Conservation (phyloP, 805 yeast genomes). For the Ogataea trehalophila region DNA sequence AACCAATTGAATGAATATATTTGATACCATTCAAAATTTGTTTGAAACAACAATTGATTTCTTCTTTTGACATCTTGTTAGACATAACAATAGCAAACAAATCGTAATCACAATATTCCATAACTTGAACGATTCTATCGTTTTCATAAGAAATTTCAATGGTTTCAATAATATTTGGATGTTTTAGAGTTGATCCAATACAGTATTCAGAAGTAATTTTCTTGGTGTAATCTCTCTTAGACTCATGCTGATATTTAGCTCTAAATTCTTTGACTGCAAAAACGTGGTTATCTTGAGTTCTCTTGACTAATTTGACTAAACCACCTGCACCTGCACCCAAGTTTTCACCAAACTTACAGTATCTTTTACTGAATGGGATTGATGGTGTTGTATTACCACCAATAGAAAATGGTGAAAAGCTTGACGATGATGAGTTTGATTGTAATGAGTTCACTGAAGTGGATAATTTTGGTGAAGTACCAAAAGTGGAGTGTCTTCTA, state of each 20-base stretch:
- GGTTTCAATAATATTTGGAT: slow-evolving; percentile 87
- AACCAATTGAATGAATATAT: slow-evolving; percentile 78
- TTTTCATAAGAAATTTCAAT: slow-evolving; percentile 87
- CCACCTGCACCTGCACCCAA: slow-evolving; percentile 97
- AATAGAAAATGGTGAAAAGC: slow-evolving; percentile 21
- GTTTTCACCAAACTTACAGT: slow-evolving; percentile 77
- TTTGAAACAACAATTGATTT: slow-evolving; percentile 84
- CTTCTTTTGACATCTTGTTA: slow-evolving; percentile 75
- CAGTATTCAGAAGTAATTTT: slow-evolving; percentile 94
- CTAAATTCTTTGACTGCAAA: slow-evolving; percentile 94
- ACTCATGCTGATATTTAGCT: slow-evolving; percentile 65
- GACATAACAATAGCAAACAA: slow-evolving; percentile 93
- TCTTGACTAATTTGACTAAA: slow-evolving; percentile 66
- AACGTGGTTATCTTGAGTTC: slow-evolving; percentile 61
- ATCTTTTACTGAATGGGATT: slow-evolving; percentile 68
- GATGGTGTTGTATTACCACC: slow-evolving; percentile 38
- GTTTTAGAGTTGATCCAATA: slow-evolving; percentile 84
- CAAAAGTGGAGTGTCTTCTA: slow-evolving; percentile 8
- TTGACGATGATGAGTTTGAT: slow-evolving; percentile 7
- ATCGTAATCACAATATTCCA: slow-evolving; percentile 94
- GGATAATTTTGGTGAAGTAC: slow-evolving; percentile 9
- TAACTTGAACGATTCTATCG: slow-evolving; percentile 80
- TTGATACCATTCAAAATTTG: slow-evolving; percentile 77
- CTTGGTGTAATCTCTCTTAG: slow-evolving; percentile 80
- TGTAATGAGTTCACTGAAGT: not conserved